phyloP scores from a whole-genome alignment of 164 flowering plant species.

The Dillenia suffruticosa region DNA sequence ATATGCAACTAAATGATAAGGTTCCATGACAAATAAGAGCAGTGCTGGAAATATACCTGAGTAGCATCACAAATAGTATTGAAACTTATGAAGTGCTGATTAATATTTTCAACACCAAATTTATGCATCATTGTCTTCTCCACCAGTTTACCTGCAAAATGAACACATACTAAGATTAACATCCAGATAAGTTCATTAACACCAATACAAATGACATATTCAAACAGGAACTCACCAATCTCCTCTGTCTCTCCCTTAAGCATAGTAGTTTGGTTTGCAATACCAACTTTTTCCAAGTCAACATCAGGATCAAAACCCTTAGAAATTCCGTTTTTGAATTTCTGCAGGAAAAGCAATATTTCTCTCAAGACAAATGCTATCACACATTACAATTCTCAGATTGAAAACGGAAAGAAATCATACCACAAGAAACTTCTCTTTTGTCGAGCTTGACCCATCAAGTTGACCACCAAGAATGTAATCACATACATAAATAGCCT shows the following conservation, averaged over 20 bases:
- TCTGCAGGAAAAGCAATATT: constrained; percentile 47
- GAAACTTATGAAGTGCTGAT: constrained; percentile 79
- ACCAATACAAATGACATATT: constrained; percentile 1
- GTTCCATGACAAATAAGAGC: background rate
- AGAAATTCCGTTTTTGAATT: constrained; percentile 89
- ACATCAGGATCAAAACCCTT: constrained; percentile 86
- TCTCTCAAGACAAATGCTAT: too few relatives aligned
- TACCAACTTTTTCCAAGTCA: constrained; percentile 76
- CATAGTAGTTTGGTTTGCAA: constrained; percentile 99
- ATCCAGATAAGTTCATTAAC: background rate
- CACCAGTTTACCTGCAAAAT: constrained; percentile 59
- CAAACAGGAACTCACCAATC: constrained; percentile 59
- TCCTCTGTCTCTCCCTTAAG: constrained; percentile 99
- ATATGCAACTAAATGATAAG: background rate
- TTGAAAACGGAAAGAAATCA: background rate
- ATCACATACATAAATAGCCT: constrained; percentile 97
- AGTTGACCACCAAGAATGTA: constrained; percentile 89
- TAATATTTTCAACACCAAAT: constrained; percentile 75
- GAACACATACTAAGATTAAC: background rate
- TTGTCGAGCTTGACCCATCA: constrained; percentile 95
- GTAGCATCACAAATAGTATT: constrained; percentile 98
- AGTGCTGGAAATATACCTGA: constrained; percentile 42
- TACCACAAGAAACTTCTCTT: constrained; percentile 80
- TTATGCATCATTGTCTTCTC: constrained; percentile 88
- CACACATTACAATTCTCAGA: too few relatives aligned